Evolutionary conservation across 208 protist species (phyloP).

Genomic region (Crithidia acanthocephali): DNA sequence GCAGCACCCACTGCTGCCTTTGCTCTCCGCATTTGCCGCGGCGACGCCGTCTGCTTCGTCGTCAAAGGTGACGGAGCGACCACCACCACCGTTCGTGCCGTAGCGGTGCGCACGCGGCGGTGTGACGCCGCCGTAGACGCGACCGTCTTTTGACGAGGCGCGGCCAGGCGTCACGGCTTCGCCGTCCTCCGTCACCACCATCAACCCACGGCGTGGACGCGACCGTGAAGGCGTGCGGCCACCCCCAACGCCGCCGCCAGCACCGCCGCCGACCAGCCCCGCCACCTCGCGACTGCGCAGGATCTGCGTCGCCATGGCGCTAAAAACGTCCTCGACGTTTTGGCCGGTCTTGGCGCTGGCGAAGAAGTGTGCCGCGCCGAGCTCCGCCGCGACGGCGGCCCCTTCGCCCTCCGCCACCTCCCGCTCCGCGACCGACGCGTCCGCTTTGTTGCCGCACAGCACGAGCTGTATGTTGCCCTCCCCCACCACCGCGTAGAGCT

Average conservation of each 20-base stretch:
- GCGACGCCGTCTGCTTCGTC: not conserved
- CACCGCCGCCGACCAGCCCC: not conserved
- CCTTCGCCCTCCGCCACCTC: constrained; percentile 78
- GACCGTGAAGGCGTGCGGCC: constrained; percentile 18
- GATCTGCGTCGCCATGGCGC: constrained; percentile 60
- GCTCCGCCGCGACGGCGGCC: constrained; percentile 56
- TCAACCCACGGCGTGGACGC: constrained; percentile 37
- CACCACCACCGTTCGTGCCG: constrained; percentile 16
- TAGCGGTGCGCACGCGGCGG: constrained; percentile 34
- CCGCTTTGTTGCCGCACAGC: constrained; percentile 96
- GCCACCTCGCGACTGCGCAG: constrained; percentile 21
- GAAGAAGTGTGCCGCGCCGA: constrained; percentile 67
- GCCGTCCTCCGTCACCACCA: constrained; percentile 45
- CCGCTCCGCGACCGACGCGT: constrained; percentile 69
- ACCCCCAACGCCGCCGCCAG: not conserved
- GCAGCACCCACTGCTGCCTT: constrained; percentile 17
- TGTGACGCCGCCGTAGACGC: constrained; percentile 24
- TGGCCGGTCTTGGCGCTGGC: constrained; percentile 77
- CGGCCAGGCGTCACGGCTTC: constrained; percentile 19
- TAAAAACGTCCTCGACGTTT: constrained; percentile 73
- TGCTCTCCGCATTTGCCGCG: not conserved
- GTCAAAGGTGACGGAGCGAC: constrained; percentile 24
- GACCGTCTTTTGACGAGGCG: constrained; percentile 3
- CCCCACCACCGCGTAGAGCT: constrained; percentile 92
- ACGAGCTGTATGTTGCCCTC: constrained; percentile 87